Evolutionary conservation across 345 rosid species (phyloP).

Genomic region (Populus euphratica): DNA sequence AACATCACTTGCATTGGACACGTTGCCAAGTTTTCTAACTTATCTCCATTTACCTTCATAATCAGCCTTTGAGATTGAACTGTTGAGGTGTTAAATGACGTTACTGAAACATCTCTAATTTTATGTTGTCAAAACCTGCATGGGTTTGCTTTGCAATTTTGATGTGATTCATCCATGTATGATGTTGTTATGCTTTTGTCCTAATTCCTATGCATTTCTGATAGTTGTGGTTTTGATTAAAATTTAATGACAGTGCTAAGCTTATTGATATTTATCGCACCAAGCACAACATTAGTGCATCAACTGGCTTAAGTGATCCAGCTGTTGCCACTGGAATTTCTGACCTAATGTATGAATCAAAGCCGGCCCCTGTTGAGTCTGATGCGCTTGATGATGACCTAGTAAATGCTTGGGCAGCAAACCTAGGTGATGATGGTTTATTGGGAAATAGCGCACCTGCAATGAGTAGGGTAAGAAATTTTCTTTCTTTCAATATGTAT

Average conservation of each 20-base stretch:
- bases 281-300: slow-evolving; percentile 81
- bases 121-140: neutral
- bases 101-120: neutral
- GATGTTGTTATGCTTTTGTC: neutral
- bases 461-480: slow-evolving; percentile 69
- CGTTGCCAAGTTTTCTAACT: neutral
- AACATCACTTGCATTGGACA: neutral
- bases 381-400: slow-evolving; percentile 91
- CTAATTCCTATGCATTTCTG: neutral
- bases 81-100: neutral
- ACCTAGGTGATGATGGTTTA: slow-evolving; percentile 92
- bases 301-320: slow-evolving; percentile 79
- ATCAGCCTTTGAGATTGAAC: neutral
- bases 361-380: slow-evolving; percentile 62
- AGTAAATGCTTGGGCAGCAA: slow-evolving; percentile 99
- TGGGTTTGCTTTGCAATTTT: neutral
- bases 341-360: slow-evolving; percentile 81
- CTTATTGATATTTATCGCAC: slow-evolving; percentile 80
- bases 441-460: slow-evolving; percentile 86
- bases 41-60: neutral
- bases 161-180: neutral
- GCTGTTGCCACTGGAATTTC: slow-evolving; percentile 97
- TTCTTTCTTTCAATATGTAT: neutral
- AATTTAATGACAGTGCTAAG: slow-evolving; percentile 58
- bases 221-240: slow-evolving; percentile 2